Percentiles rank a stretch among this genome's conserved stretches.
These are phyloP conservation scores for Xylariales sp. DNA, from an alignment of 2,329 filamentous ascomycete species.

Conservation along the genomic window DNA sequence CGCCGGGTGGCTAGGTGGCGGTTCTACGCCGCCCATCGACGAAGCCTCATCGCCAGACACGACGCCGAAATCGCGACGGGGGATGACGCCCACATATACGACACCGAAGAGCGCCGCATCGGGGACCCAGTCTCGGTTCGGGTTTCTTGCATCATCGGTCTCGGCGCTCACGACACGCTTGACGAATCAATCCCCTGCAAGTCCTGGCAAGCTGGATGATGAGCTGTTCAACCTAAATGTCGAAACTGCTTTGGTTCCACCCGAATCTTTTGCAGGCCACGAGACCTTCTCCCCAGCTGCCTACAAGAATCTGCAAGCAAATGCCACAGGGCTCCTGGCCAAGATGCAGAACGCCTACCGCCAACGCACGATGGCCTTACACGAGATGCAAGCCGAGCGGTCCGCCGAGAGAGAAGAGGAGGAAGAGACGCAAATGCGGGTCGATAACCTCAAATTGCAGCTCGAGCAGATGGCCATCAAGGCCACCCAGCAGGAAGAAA, in stretches of 20 bases:
- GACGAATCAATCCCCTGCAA: conserved; percentile 20
- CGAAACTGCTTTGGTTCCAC: conserved; percentile 48
- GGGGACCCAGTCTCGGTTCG: conserved; percentile 34
- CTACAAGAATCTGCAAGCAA: conserved; percentile 57
- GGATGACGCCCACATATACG: conserved; percentile 20
- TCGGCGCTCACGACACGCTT: conserved; percentile 38
- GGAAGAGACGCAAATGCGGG: conserved; percentile 49
- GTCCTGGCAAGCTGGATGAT: conserved; percentile 36
- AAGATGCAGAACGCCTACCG: conserved; percentile 57
- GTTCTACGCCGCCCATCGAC: conserved; percentile 20
- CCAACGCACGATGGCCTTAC: conserved; percentile 43
- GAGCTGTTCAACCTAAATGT: conserved; percentile 54
- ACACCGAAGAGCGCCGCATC: conserved; percentile 28
- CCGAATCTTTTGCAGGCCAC: conserved; percentile 33
- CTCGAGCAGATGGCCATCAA: conserved; percentile 54
- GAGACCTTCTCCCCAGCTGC: conserved; percentile 54
- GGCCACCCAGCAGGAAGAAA: conserved; percentile 48
- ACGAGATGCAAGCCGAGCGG: conserved; percentile 49
- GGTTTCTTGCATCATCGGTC: conserved; percentile 42
- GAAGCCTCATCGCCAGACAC: conserved; percentile 24
- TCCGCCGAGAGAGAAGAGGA: conserved; percentile 50
- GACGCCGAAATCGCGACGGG: conserved; percentile 26
- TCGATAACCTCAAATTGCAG: conserved; percentile 52
- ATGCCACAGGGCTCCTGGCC: conserved; percentile 49
- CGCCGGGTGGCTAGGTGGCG: conserved; percentile 28